Base-by-base conservation (phyloP, 257 asterid species). In the Solanum neorickii region DNA sequence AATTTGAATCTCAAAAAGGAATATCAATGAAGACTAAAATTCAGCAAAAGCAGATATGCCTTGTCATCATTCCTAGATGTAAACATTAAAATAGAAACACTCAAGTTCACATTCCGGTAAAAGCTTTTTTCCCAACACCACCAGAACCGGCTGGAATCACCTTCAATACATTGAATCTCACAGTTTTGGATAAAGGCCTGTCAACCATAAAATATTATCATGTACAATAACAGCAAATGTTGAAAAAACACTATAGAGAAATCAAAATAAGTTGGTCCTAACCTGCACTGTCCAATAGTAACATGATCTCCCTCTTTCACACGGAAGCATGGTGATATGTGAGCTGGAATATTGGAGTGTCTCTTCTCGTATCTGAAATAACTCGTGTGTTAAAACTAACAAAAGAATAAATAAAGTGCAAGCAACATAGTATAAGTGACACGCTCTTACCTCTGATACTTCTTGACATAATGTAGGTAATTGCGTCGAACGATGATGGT, bases 271-370 rank as follows among this genome's bases (percentile, higher is more conserved):
- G 65, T 35, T 75, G 9, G 68, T 44, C 68, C 65, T 72, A 47
- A 86, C 91, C 93, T 89, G 91, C 93, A 91, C 74, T 91, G 93
- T 52, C 93, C 91, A 59, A 91, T 90, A 87, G 47, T 91, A 83
- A 90, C 93, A 86, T 89, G 90, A 83, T 91, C 91, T 10, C 91
- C 92, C 87, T 91, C 93, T 86, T 89, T 91, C 88, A 91, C 92
- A 31, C 91, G 90, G 92, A 91, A 87, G 82, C 89, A 87, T 87
- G 90, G 42, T 91, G 92, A 87, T 80, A 91, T 75, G 88, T 91
- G 93, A 3, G 91, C 93, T 35, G 93, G 88, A 31, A 88, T 91
- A 39, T 91, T 91, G 5, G 92, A 91, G 69, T 91, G 93, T 83
- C 92, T 90, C 87, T 91, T 91, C 85, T 90, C 93, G 11, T 91